Conservation (phyloP, 306 rosid genomes). For the Erythrophleum fordii region DNA sequence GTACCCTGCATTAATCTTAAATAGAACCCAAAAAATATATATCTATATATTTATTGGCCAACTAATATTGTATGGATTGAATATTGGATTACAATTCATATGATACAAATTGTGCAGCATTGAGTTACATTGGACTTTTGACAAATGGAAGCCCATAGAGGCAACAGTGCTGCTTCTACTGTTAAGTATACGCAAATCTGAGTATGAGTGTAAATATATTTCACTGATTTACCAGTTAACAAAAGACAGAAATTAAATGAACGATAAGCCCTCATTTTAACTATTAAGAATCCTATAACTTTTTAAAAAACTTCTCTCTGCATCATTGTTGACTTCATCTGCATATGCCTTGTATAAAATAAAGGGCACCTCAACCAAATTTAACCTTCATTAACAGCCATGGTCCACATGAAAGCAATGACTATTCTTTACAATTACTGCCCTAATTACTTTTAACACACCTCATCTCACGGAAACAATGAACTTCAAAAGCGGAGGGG, state of each 20-base stretch:
- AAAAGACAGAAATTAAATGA: not conserved
- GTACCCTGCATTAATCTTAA: not conserved
- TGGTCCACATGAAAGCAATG: not conserved
- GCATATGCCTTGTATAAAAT: not conserved
- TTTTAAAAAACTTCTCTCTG: conserved; percentile 10
- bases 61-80: not conserved
- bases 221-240: conserved; percentile 19
- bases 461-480: conserved; percentile 27
- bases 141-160: not conserved
- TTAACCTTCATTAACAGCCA: not conserved
- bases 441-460: conserved; percentile 28
- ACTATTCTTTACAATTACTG: conserved; percentile 9
- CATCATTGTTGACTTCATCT: conserved; percentile 10
- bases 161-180: conserved; percentile 2
- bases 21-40: not conserved
- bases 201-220: not conserved
- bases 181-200: not conserved
- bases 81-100: not conserved
- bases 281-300: conserved; percentile 1
- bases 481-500: conserved; percentile 19
- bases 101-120: not conserved
- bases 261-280: conserved; percentile 8
- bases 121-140: not conserved
- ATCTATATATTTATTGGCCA: not conserved
- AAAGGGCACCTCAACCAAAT: conserved; percentile 6